Conservation (phyloP, 768 basidiomycete species). For the Wakefieldia striispora region DNA sequence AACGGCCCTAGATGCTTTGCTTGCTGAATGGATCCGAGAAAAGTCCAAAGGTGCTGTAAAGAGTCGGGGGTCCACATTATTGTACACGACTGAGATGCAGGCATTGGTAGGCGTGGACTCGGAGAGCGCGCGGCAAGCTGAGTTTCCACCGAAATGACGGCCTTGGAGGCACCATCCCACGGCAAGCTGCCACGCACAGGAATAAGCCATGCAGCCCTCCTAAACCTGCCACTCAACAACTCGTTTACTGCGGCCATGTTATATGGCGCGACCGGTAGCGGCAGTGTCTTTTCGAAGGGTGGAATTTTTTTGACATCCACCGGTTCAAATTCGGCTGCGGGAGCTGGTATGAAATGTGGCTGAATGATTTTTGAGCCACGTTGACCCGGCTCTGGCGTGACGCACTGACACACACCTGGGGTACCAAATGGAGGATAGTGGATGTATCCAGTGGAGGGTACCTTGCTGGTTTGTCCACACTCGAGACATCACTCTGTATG, state of each 20-base stretch:
- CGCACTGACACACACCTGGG: conserved; percentile 38
- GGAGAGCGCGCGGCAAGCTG: conserved; percentile 16
- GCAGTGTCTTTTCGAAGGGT: conserved; percentile 35
- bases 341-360: conserved; percentile 24
- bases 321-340: conserved; percentile 12
- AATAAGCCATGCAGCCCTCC: conserved; percentile 55
- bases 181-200: conserved; percentile 54
- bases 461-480: conserved; percentile 24
- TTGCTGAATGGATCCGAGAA: conserved; percentile 41
- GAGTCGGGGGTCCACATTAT: conserved; percentile 49
- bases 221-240: conserved; percentile 31
- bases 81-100: conserved; percentile 14
- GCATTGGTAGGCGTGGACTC: conserved; percentile 18
- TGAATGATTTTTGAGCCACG: conserved; percentile 15
- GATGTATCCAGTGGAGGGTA: conserved; percentile 35
- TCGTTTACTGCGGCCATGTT: conserved; percentile 30
- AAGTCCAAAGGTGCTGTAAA: conserved; percentile 48
- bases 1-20: conserved; percentile 42
- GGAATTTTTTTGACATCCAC: conserved; percentile 23
- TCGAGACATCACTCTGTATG: neutral
- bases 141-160: conserved; percentile 36
- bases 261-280: conserved; percentile 37
- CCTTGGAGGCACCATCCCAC: conserved; percentile 46
- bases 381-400: neutral
- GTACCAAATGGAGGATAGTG: conserved; percentile 39